Percentiles rank a stretch among this genome's conserved stretches.
Conservation (phyloP, 495 filamentous ascomycete genomes). For the Aspergillus kassunensis region DNA sequence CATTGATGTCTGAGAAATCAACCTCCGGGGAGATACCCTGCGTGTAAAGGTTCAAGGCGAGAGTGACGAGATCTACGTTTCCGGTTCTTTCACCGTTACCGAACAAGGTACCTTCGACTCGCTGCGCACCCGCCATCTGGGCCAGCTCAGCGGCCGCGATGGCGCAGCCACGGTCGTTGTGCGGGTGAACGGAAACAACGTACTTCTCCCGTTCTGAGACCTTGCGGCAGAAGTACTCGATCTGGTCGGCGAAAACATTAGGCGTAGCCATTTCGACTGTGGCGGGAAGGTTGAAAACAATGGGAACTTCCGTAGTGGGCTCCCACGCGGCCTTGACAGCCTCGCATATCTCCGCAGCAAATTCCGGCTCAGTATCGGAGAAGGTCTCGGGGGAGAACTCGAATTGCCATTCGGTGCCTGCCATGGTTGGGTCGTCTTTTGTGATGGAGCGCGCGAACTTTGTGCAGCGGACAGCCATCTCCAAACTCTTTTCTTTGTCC, state of each 20-base stretch:
- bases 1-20: constrained; percentile 88
- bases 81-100: constrained; percentile 95
- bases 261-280: constrained; percentile 96
- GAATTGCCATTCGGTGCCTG: constrained; percentile 80
- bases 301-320: constrained; percentile 73
- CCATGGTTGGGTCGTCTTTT: constrained; percentile 80
- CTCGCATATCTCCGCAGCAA: constrained; percentile 79
- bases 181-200: constrained; percentile 80
- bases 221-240: constrained; percentile 88
- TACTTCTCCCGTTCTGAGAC: constrained; percentile 79
- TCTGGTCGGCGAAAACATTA: constrained; percentile 94
- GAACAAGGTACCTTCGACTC: constrained; percentile 93
- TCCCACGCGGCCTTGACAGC: constrained; percentile 96
- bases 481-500: constrained; percentile 74
- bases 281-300: constrained; percentile 97
- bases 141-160: constrained; percentile 86
- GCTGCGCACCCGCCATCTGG: constrained; percentile 95
- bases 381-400: constrained; percentile 98
- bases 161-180: constrained; percentile 92
- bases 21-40: constrained; percentile 86
- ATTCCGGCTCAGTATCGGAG: constrained; percentile 84
- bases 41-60: constrained; percentile 94
- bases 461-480: constrained; percentile 81
- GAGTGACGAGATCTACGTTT: constrained; percentile 92
- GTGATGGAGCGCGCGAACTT: constrained; percentile 85